Evolutionary conservation across 768 basidiomycete genomes (phyloP).

Genomic region (Xerocomellus dryophilus): DNA sequence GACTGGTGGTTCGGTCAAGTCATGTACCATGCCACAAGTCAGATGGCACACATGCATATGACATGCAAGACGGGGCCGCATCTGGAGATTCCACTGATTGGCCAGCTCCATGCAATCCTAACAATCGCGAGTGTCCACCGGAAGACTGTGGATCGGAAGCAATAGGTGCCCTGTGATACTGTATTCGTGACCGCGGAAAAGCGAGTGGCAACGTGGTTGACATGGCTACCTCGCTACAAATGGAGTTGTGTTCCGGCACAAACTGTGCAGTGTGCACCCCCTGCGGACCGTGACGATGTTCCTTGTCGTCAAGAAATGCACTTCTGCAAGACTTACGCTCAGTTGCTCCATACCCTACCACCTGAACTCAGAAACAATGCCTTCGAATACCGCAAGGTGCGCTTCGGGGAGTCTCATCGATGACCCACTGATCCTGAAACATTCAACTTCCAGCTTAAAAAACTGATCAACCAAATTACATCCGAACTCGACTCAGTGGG

Average conservation of each 20-base stretch:
- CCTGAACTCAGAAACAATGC: slow-evolving; percentile 76
- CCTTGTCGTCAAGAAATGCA: slow-evolving; percentile 46
- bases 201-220: too few relatives aligned
- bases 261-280: neutral
- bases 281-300: neutral
- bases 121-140: too few relatives aligned
- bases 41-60: too few relatives aligned
- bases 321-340: slow-evolving; percentile 66
- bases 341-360: slow-evolving; percentile 64
- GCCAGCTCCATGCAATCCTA: too few relatives aligned
- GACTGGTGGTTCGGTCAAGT: too few relatives aligned
- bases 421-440: neutral
- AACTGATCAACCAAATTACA: slow-evolving; percentile 80
- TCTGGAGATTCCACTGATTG: too few relatives aligned
- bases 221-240: neutral
- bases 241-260: neutral
- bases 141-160: too few relatives aligned
- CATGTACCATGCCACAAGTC: too few relatives aligned
- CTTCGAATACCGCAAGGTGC: slow-evolving; percentile 80
- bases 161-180: too few relatives aligned
- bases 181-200: too few relatives aligned
- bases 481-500: slow-evolving; percentile 74
- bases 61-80: too few relatives aligned
- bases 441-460: slow-evolving; percentile 65
- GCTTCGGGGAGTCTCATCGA: neutral